phyloP scores from a whole-genome alignment of 345 rosid genomes.

The Populus davidiana region DNA sequence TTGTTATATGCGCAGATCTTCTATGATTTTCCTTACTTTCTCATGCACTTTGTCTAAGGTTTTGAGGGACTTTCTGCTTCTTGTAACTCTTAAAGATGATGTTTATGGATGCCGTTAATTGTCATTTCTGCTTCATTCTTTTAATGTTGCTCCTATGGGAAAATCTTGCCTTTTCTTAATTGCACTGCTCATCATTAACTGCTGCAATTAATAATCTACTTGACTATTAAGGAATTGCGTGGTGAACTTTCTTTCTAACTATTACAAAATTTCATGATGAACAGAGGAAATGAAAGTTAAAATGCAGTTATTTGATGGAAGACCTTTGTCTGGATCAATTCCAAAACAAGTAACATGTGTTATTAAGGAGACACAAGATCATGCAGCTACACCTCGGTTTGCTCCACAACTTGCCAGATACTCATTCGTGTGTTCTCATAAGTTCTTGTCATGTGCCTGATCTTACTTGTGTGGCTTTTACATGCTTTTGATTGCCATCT shows the following conservation, averaged over 20 bases:
- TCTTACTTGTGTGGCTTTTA: not conserved
- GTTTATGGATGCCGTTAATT: not conserved
- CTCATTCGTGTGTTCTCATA: not conserved
- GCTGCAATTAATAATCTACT: not conserved
- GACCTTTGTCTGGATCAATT: conserved; percentile 67
- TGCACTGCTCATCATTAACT: not conserved
- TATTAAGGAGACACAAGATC: conserved; percentile 63
- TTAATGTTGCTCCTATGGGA: not conserved
- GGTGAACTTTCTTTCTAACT: too few species aligned
- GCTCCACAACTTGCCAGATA: conserved; percentile 5
- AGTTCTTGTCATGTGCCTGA: not conserved
- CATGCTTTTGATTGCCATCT: conserved; percentile 1
- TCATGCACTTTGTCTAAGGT: not conserved
- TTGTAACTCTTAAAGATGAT: not conserved
- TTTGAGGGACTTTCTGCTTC: not conserved
- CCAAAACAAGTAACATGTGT: conserved; percentile 77
- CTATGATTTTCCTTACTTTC: not conserved
- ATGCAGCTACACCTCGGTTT: conserved; percentile 71
- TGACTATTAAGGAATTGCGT: too few species aligned
- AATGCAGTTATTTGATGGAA: conserved; percentile 70
- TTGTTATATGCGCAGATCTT: not conserved
- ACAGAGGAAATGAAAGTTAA: conserved; percentile 86
- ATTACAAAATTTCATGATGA: conserved; percentile 13
- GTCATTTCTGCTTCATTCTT: not conserved
- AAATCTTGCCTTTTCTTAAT: not conserved